Evolutionary conservation across 805 yeast species (phyloP).

Genomic region (Metschnikowia orientalis): DNA sequence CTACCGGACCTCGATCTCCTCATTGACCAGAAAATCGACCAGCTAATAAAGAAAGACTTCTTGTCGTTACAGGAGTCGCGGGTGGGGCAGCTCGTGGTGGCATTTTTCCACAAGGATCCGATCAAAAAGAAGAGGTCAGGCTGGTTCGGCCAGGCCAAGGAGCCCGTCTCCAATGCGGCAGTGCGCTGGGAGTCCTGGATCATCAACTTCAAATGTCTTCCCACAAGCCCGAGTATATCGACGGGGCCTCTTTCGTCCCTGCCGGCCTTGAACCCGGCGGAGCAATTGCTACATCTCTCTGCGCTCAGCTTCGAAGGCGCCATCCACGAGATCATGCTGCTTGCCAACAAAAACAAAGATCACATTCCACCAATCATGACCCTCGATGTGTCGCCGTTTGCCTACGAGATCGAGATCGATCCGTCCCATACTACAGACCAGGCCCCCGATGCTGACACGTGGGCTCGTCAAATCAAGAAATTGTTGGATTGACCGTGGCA

Average conservation of each 20-base stretch:
- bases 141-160: conserved; percentile 47
- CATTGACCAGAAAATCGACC: conserved; percentile 35
- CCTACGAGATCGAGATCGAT: conserved; percentile 31
- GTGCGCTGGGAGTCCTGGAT: conserved; percentile 71
- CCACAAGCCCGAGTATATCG: conserved; percentile 17
- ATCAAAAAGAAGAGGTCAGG: conserved; percentile 43
- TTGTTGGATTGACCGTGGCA: conserved; percentile 17
- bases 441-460: conserved; percentile 30
- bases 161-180: conserved; percentile 31
- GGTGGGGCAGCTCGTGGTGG: conserved; percentile 33
- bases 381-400: conserved; percentile 64
- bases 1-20: conserved; percentile 46
- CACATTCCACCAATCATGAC: conserved; percentile 76
- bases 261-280: conserved; percentile 18
- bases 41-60: conserved; percentile 27
- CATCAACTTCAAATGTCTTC: conserved; percentile 45
- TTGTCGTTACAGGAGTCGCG: conserved; percentile 18
- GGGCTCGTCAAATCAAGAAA: conserved; percentile 33
- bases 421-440: conserved; percentile 9
- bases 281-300: conserved; percentile 27
- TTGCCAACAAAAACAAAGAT: conserved; percentile 52
- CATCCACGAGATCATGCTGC: conserved; percentile 45
- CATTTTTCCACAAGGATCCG: conserved; percentile 37
- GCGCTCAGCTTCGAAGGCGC: conserved; percentile 35
- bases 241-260: conserved; percentile 8